These are phyloP conservation scores for Blastocystis sp. DNA, from an alignment of 352 stramenopile genomes.

Conservation along the genomic window DNA sequence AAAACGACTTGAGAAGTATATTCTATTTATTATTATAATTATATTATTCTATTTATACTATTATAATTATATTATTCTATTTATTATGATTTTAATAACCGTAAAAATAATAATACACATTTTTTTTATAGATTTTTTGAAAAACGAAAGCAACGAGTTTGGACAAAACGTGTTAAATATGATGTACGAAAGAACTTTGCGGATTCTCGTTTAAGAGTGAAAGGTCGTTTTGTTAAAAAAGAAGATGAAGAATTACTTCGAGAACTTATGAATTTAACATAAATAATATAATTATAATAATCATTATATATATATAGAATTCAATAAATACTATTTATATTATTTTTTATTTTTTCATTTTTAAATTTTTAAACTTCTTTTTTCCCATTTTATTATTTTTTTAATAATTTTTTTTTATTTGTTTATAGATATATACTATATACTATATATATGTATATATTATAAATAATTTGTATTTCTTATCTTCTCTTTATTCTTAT, in stretches of 20 bases:
- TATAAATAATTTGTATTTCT: slow-evolving; percentile 4
- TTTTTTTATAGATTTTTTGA: slow-evolving; percentile 64
- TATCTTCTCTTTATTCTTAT: slow-evolving; percentile 1
- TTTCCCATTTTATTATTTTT: neutral
- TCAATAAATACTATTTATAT: neutral
- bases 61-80: too few species aligned
- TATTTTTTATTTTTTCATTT: slow-evolving; percentile 1
- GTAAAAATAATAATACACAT: too few species aligned
- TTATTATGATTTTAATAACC: too few species aligned
- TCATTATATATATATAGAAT: too few species aligned
- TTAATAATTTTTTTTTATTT: neutral
- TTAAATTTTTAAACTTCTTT: slow-evolving; percentile 3
- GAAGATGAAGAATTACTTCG: slow-evolving; percentile 76
- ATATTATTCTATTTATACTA: too few species aligned
- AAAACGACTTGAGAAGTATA: slow-evolving; percentile 56
- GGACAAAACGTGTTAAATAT: slow-evolving; percentile 92
- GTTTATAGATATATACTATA: neutral
- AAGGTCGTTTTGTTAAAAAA: slow-evolving; percentile 94
- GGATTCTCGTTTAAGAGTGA: slow-evolving; percentile 81
- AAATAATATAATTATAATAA: too few species aligned
- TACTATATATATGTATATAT: too few species aligned
- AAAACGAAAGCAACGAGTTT: slow-evolving; percentile 71
- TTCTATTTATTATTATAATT: too few species aligned
- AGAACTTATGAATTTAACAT: slow-evolving; percentile 39
- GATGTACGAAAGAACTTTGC: slow-evolving; percentile 95